Conservation (phyloP, 768 basidiomycete species). For the Trametes sanguinea region DNA sequence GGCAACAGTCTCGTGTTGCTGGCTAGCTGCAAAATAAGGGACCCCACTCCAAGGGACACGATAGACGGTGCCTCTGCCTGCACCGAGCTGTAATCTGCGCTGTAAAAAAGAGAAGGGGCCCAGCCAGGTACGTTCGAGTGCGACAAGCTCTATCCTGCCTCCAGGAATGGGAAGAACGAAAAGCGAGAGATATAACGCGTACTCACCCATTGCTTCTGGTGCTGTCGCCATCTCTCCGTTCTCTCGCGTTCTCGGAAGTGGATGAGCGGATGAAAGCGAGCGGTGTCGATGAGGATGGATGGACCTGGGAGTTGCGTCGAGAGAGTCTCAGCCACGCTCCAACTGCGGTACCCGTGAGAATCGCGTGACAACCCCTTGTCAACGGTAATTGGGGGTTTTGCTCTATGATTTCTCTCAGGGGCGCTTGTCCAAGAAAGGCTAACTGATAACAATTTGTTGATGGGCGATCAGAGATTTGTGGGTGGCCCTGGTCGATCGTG, state of each 20-base stretch:
- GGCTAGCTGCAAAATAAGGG: conserved; percentile 14
- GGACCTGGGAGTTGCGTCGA: background rate
- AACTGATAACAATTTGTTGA: conserved; percentile 21
- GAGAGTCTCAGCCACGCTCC: conserved; percentile 2
- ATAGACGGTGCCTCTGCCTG: conserved; percentile 35
- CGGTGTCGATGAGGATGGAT: background rate
- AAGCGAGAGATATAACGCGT: background rate
- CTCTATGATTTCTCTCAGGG: background rate
- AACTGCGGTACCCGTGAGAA: background rate
- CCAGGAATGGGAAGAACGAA: conserved; percentile 26
- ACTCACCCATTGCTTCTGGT: conserved; percentile 27
- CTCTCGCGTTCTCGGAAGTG: background rate
- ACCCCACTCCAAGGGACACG: background rate
- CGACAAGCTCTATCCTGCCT: conserved; percentile 26
- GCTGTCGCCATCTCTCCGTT: conserved; percentile 21
- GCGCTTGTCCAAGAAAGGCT: conserved; percentile 3
- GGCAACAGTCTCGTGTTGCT: conserved; percentile 5
- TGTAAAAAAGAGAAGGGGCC: conserved; percentile 40
- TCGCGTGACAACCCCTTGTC: background rate
- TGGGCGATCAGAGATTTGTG: background rate
- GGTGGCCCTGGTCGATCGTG: conserved; percentile 10
- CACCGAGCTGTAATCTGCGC: conserved; percentile 62
- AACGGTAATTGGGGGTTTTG: background rate
- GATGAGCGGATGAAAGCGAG: background rate
- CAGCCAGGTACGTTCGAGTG: conserved; percentile 21